These are phyloP conservation scores for Termitomyces sp. DNA, from an alignment of 768 basidiomycete genomes.

Conservation along the genomic window DNA sequence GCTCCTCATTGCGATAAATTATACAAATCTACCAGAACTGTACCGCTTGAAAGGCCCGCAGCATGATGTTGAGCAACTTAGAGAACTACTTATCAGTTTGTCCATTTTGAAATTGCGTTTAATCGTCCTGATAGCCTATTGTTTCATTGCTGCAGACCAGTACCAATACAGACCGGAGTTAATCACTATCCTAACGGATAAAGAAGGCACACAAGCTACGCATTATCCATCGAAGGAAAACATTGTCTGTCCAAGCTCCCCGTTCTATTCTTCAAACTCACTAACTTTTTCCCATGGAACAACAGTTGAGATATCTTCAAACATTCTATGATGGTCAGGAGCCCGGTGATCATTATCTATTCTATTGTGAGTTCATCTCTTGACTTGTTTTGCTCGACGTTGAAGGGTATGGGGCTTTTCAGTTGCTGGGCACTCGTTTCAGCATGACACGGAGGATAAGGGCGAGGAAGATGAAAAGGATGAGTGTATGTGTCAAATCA, in stretches of 20 bases:
- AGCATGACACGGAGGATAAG: background rate
- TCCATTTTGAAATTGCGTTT: background rate
- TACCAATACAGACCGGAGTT: background rate
- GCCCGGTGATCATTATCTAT: background rate
- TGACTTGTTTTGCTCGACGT: background rate
- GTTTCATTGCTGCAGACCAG: background rate
- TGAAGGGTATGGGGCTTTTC: background rate
- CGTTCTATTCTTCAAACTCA: background rate
- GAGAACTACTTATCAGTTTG: background rate
- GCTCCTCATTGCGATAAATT: too few species aligned
- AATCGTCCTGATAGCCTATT: background rate
- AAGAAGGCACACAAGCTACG: background rate
- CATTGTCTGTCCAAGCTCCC: background rate
- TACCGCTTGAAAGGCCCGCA: too few species aligned
- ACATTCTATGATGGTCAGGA: background rate
- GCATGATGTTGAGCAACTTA: background rate
- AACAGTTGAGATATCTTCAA: background rate
- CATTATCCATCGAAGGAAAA: background rate
- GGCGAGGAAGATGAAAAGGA: background rate
- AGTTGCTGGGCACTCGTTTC: slow-evolving; percentile 1
- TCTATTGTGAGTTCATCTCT: background rate
- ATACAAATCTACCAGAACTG: too few species aligned
- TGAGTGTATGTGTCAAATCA: background rate
- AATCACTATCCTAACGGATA: background rate
- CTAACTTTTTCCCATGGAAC: background rate